Evolutionary conservation across 2,329 filamentous ascomycete species (phyloP).

Genomic region (Botrytis squamosa): DNA sequence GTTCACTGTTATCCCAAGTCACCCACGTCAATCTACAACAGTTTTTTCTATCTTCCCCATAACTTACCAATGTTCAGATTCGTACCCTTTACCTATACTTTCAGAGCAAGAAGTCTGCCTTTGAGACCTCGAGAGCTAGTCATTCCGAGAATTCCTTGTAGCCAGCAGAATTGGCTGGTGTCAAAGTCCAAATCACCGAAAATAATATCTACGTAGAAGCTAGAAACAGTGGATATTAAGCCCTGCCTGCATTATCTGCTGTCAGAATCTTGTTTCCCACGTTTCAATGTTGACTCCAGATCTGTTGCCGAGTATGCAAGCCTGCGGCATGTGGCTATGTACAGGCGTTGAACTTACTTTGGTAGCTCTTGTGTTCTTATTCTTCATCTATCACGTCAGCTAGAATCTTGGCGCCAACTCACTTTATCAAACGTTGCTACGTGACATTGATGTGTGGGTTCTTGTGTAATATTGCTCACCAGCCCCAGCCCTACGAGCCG

Average conservation of each 20-base stretch:
- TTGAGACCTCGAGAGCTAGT: not conserved
- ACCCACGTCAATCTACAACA: not conserved
- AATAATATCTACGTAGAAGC: not conserved
- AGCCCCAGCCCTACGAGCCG: constrained; percentile 15
- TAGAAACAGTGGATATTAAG: constrained; percentile 27
- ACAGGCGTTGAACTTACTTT: constrained; percentile 7
- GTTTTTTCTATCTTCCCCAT: not conserved
- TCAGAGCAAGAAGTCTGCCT: not conserved
- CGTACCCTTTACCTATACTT: not conserved
- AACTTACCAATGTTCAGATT: not conserved
- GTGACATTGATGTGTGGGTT: constrained; percentile 18
- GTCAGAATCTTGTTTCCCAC: constrained; percentile 28
- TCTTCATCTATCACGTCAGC: constrained; percentile 17
- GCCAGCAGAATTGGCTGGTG: not conserved
- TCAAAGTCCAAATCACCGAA: not conserved
- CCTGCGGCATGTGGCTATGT: constrained; percentile 17
- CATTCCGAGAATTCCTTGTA: not conserved
- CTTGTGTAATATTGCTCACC: constrained; percentile 5
- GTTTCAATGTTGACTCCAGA: constrained; percentile 25
- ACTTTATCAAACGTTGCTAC: not conserved
- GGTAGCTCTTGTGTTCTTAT: not conserved
- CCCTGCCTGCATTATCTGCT: constrained; percentile 26
- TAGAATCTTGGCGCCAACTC: constrained; percentile 10
- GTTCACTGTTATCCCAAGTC: not conserved
- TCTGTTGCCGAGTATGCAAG: constrained; percentile 27